Base-by-base conservation (phyloP, 106 monocot genomes). In the Triglochin maritima region DNA sequence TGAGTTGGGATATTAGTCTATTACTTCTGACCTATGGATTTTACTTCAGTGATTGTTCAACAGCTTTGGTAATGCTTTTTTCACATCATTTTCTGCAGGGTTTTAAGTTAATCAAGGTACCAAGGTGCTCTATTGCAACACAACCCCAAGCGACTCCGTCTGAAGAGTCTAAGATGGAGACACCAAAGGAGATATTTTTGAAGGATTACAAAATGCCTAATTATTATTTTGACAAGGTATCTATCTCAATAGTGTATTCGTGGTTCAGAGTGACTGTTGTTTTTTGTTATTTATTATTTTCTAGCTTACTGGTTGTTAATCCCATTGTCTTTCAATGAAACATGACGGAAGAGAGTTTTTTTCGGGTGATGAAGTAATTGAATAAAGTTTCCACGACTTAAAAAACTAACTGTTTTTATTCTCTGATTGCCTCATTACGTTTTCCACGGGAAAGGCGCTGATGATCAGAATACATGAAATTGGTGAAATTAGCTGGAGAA, bases 161-260 rank as follows among this genome's bases (percentile, higher is more conserved):
- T 57, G 86, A 89, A 72, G 81, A 86, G 57, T 80, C 85, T 65
- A 78, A 92, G 63, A 98, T 98, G 98, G 92, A 84, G 66, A 45
- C 70, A 46, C 92, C 98, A 7, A 98, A 78, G 66, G 98, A 98
- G 80, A 82, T 98, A 14, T 86, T 92, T 77, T 56, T 98, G 71
- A 98, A 89, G 75, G 86, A 98, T 62, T 98, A 98, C 74, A 92
- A 92, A 78, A 76, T 71, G 78, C 92, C 88, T 56, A 81, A 86
- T 68, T 98, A 88, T 82, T 82, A 71, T 44, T 98, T 98, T 84
- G 86, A 98, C 47, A 79, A 78, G 71, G 92, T 98, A 84, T 45
- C 50, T 5, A 14, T 50, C 50, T 65, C 49, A 15, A 49, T 9
- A 16, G 13, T 62, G 2, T 3, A 12, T 51, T 50, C 8, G 42